Base-by-base conservation (phyloP, 441 rosid genomes). In the Melastoma candidum region DNA sequence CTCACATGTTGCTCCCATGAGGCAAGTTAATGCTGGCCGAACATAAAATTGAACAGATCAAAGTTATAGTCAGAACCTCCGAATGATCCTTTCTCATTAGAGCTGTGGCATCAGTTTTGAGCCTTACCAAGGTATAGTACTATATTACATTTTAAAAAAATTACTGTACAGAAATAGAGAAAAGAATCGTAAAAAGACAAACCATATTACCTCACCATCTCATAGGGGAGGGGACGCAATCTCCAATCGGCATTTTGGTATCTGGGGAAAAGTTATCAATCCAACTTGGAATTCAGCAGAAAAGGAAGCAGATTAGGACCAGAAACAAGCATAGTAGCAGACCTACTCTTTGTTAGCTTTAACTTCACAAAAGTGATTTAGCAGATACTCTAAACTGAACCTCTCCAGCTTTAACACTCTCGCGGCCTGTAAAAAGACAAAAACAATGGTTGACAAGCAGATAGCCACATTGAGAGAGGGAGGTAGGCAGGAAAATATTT, bases 191-290 rank as follows among this genome's bases (percentile, higher is more conserved):
- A 1, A 36, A 36, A 36, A 36, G 43, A 6, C 27, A 51, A 11
- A 41, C 60, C 47, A 50, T 51, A 48, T 49, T 56, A 87, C 97
- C 83, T 83, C 56, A 77, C 48, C 97, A 90, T 90, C 67, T 75
- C 95, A 46, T 74, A 68, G 29, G 92, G 87, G 60, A 87, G 81
- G 47, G 97, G 97, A 22, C 95, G 83, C 54, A 87, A 57, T 81
- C 96, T 84, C 97, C 97, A 90, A 70, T 90, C 96, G 44, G 90
- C 97, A 73, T 84, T 83, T 72, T 90, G 96, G 73, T 90, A 90
- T 67, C 96, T 90, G 82, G 75, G 75, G 59, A 26, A 49, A 73
- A 52, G 49, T 53, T 11, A 68, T 24, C 63, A 51, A 50, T 69
- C 51, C 71, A 24, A 60, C 26, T 39, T 58, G 57, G 47, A 0